Percentiles rank a stretch among this genome's conserved stretches.
These are phyloP conservation scores for Diplogelasinospora grovesii DNA, from an alignment of 495 filamentous ascomycete species.

Conservation along the genomic window DNA sequence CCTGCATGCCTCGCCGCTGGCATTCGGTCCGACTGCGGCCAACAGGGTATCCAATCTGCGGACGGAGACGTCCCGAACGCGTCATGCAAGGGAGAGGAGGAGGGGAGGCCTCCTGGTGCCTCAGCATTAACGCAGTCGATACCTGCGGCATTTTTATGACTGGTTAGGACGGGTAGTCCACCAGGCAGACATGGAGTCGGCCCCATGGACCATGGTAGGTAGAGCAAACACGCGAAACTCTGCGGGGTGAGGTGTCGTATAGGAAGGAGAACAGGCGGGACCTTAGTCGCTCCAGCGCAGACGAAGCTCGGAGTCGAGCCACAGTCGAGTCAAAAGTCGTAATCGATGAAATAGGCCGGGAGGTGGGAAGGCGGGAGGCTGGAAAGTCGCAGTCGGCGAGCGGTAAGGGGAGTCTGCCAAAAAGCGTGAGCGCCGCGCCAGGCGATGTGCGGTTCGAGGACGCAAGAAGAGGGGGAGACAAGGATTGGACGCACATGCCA, in stretches of 20 bases:
- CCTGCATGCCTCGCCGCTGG: conserved; percentile 7
- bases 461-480: conserved; percentile 7
- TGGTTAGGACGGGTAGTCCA: conserved; percentile 6
- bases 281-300: too few species aligned
- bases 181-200: conserved; percentile 4
- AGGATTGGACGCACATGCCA: conserved; percentile 12
- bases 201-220: too few species aligned
- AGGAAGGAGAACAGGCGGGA: too few species aligned
- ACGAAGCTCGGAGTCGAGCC: conserved; percentile 8
- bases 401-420: too few species aligned
- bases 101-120: conserved; percentile 7
- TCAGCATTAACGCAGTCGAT: conserved; percentile 7
- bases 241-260: conserved; percentile 4
- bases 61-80: conserved; percentile 7
- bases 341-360: conserved; percentile 2
- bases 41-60: conserved; percentile 6
- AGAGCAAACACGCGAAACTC: conserved; percentile 2
- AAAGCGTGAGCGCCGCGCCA: not conserved
- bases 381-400: conserved; percentile 3
- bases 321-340: conserved; percentile 3
- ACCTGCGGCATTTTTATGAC: conserved; percentile 11
- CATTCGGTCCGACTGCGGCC: conserved; percentile 11
- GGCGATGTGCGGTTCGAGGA: conserved; percentile 7
- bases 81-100: too few species aligned
- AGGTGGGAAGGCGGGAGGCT: conserved; percentile 7